Base-by-base conservation (phyloP, 2,329 filamentous ascomycete species). In the Pyrenophora tritici-repentis region DNA sequence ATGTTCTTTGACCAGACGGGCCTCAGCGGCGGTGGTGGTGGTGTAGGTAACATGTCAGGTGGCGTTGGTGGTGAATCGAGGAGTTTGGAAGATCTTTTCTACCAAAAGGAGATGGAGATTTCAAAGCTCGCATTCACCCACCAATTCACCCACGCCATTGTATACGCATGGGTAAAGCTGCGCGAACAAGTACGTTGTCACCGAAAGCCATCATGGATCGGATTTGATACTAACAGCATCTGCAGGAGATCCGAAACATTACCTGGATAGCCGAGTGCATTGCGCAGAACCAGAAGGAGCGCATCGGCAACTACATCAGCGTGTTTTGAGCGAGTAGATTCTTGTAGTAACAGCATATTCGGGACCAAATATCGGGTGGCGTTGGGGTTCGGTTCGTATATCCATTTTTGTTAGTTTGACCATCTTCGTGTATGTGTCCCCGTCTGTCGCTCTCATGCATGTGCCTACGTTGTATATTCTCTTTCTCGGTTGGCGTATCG, bases 231-330 rank as follows among this genome's bases (percentile, higher is more conserved):
- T 68, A 45, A 66, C 67, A 20, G 16, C 6, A 34, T 14, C 8
- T 31, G 12, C 46, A 97, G 92, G 94, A 99, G 88, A 97, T 97
- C 67, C 89, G 94, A 61, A 99, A 99, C 77, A 96, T 99, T 70
- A 97, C 94, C 43, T 99, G 94, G 94, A 99, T 99, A 75, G 89
- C 94, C 17, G 94, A 99, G 77, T 99, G 94, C 79, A 99, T 99
- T 83, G 94, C 94, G 48, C 94, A 99, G 78, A 97, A 96, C 80
- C 94, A 99, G 78, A 99, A 99, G 81, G 94, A 99, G 76, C 86
- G 94, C 72, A 97, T 99, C 73, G 89, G 90, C 66, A 99, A 97
- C 78, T 99, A 96, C 77, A 99, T 99, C 75, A 96, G 91, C 77
- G 94, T 97, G 56, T 96, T 99, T 49, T 70, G 55, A 63, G 53